These are phyloP conservation scores for Neurospora sp. DNA, from an alignment of 495 filamentous ascomycete genomes.

Conservation along the genomic window DNA sequence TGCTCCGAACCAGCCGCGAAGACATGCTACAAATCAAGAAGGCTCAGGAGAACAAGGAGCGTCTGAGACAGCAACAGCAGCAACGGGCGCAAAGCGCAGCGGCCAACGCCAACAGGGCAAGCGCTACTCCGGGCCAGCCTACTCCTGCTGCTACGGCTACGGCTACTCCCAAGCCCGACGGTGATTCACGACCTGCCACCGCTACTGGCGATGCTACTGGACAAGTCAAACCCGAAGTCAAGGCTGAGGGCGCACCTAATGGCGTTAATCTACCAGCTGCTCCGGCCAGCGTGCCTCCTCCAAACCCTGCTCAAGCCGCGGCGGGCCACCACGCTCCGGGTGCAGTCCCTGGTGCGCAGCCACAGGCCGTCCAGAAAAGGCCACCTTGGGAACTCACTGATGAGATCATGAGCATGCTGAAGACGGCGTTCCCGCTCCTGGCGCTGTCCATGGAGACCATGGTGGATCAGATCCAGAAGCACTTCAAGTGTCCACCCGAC, in stretches of 20 bases:
- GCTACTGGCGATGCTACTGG: slow-evolving; percentile 31
- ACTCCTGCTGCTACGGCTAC: not conserved
- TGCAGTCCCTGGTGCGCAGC: slow-evolving; percentile 22
- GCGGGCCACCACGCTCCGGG: slow-evolving; percentile 15
- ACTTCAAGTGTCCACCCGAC: slow-evolving; percentile 97
- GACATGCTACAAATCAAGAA: slow-evolving; percentile 91
- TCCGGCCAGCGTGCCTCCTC: slow-evolving; percentile 13
- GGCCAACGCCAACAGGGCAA: slow-evolving; percentile 19
- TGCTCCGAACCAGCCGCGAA: slow-evolving; percentile 86
- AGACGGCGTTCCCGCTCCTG: slow-evolving; percentile 91
- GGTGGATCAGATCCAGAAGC: slow-evolving; percentile 96
- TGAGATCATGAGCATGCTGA: slow-evolving; percentile 85
- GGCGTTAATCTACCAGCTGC: not conserved
- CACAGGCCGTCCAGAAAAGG: slow-evolving; percentile 46
- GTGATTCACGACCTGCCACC: slow-evolving; percentile 37
- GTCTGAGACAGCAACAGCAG: slow-evolving; percentile 9
- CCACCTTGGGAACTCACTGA: slow-evolving; percentile 91
- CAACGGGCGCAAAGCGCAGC: slow-evolving; percentile 22
- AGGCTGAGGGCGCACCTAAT: slow-evolving; percentile 24
- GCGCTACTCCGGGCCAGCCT: not conserved
- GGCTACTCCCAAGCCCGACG: slow-evolving; percentile 22
- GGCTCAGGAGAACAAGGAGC: slow-evolving; percentile 64
- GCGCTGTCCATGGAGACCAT: slow-evolving; percentile 98
- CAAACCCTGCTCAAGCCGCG: slow-evolving; percentile 4
- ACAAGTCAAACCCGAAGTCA: slow-evolving; percentile 32